A percentile compares a stretch with the other conserved stretches of the same genome.
Conservation (phyloP, 768 basidiomycete genomes). For the Tulasnella sp. region DNA sequence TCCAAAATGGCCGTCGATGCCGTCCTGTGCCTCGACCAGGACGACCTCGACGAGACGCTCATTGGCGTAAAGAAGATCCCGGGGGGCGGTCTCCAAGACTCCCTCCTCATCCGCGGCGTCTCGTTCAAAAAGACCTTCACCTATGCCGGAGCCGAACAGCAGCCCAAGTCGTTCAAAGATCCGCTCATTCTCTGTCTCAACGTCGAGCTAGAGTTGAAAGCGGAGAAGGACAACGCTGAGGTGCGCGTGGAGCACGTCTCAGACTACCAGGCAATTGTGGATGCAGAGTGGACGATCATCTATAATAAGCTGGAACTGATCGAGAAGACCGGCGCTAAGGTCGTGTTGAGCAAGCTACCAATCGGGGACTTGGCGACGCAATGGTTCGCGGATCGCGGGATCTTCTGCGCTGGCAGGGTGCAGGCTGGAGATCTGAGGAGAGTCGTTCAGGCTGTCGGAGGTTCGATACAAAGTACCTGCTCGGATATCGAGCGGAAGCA, state of each 20-base stretch:
- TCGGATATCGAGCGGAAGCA: conserved; percentile 84
- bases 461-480: conserved; percentile 88
- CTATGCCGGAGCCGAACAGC: conserved; percentile 97
- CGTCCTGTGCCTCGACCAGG: conserved; percentile 81
- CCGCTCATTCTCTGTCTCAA: conserved; percentile 90
- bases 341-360: conserved; percentile 94
- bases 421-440: conserved; percentile 79
- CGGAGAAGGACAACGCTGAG: conserved; percentile 98
- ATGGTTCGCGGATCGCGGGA: conserved; percentile 97
- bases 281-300: conserved; percentile 99
- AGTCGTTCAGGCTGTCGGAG: conserved; percentile 92
- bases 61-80: conserved; percentile 98
- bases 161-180: conserved; percentile 82
- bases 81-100: conserved; percentile 96
- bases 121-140: conserved; percentile 99
- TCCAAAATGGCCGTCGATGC: conserved; percentile 98
- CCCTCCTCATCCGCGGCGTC: conserved; percentile 77
- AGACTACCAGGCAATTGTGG: conserved; percentile 98
- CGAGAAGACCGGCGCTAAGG: conserved; percentile 90
- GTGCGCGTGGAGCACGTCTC: conserved; percentile 93
- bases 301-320: conserved; percentile 95
- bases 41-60: conserved; percentile 87
- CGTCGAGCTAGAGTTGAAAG: conserved; percentile 96
- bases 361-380: conserved; percentile 98
- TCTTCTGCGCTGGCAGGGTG: conserved; percentile 98